Conservation (phyloP, 306 rosid species). For the Pueraria montana region DNA sequence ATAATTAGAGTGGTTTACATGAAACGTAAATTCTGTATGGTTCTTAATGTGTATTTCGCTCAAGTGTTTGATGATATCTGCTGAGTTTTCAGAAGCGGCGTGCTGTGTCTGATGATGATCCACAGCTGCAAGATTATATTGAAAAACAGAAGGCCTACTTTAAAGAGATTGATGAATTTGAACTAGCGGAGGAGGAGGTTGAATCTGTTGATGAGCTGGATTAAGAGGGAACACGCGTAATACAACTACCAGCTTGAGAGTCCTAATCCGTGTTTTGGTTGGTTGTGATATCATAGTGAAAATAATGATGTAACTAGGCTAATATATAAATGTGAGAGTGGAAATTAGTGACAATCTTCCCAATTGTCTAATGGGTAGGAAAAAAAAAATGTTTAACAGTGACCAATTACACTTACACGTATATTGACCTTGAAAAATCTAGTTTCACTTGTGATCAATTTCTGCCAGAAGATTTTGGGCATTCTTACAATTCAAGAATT, state of each 20-base stretch:
- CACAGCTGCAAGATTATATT: slow-evolving; percentile 64
- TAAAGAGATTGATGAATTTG: slow-evolving; percentile 78
- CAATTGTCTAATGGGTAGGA: slow-evolving; percentile 6
- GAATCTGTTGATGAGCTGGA: slow-evolving; percentile 62
- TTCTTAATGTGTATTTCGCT: slow-evolving; percentile 36
- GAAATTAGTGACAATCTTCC: slow-evolving; percentile 3
- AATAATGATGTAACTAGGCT: slow-evolving; percentile 33
- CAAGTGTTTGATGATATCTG: slow-evolving; percentile 38
- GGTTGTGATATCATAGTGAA: slow-evolving; percentile 41
- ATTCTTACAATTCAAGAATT: slow-evolving; percentile 4
- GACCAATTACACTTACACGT: neutral
- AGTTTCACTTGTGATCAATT: slow-evolving; percentile 7
- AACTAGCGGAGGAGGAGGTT: slow-evolving; percentile 77
- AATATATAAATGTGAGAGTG: slow-evolving; percentile 16
- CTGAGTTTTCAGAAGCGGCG: slow-evolving; percentile 62
- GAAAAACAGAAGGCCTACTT: slow-evolving; percentile 74
- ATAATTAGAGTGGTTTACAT: neutral
- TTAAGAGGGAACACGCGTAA: slow-evolving; percentile 39
- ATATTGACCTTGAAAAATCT: neutral
- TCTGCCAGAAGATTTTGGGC: neutral
- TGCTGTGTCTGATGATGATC: slow-evolving; percentile 37
- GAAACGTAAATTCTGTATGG: slow-evolving; percentile 4
- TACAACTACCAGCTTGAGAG: slow-evolving; percentile 22
- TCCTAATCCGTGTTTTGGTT: slow-evolving; percentile 39
- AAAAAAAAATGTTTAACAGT: slow-evolving; percentile 21